phyloP scores from a whole-genome alignment of 2,329 filamentous ascomycete species.

The Diaporthe citri region DNA sequence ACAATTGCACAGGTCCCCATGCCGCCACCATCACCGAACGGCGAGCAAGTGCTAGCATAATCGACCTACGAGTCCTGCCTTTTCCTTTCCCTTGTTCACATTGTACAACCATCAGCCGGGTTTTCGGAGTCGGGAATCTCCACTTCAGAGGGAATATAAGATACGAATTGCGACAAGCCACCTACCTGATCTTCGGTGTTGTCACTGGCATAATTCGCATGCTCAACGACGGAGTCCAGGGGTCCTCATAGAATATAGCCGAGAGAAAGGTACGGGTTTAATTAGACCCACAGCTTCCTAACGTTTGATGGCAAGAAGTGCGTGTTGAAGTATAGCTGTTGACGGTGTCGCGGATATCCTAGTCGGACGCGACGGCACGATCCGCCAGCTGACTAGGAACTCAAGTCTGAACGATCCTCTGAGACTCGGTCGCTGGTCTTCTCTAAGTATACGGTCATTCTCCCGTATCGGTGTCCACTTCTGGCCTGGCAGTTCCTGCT shows the following conservation, averaged over 20 bases:
- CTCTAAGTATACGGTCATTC: not conserved
- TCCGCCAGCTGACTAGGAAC: too few relatives aligned
- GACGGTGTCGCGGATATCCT: not conserved
- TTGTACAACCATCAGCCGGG: slow-evolving; percentile 31
- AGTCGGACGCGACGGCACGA: not conserved
- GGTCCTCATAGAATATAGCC: slow-evolving; percentile 13
- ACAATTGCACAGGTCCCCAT: slow-evolving; percentile 5
- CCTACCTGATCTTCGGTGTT: slow-evolving; percentile 4
- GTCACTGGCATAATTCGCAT: slow-evolving; percentile 18
- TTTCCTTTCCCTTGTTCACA: slow-evolving; percentile 16
- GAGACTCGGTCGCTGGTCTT: not conserved
- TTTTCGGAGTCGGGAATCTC: slow-evolving; percentile 23
- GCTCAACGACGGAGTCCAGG: slow-evolving; percentile 11
- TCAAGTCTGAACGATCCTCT: not conserved
- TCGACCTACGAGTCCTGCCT: slow-evolving; percentile 5
- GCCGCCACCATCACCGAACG: slow-evolving; percentile 24
- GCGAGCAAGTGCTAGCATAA: slow-evolving; percentile 15
- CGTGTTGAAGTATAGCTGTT: not conserved
- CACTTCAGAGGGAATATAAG: slow-evolving; percentile 32
- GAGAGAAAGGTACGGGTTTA: slow-evolving; percentile 13
- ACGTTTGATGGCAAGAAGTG: not conserved
- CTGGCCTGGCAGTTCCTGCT: not conserved
- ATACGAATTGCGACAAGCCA: slow-evolving; percentile 22
- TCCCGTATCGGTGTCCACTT: not conserved
- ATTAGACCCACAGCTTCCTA: not conserved